These are phyloP conservation scores for Teratosphaeriaceae sp. DNA, from an alignment of 2,329 filamentous ascomycete genomes.

Conservation along the genomic window DNA sequence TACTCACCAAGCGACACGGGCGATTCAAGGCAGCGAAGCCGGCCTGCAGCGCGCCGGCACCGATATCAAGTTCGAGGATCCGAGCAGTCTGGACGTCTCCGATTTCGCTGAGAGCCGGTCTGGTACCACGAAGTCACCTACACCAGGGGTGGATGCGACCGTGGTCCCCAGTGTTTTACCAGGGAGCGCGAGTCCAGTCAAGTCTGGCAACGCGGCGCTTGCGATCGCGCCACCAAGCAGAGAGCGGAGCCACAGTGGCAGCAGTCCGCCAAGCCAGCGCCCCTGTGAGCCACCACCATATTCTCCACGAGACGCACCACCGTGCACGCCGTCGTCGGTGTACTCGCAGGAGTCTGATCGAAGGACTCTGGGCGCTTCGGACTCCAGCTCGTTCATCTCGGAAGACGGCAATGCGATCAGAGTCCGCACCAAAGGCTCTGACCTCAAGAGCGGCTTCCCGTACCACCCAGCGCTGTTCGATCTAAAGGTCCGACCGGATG, in stretches of 20 bases:
- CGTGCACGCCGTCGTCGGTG: background rate
- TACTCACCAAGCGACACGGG: background rate
- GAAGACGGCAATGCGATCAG: constrained; percentile 7
- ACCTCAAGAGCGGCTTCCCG: constrained; percentile 17
- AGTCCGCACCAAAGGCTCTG: constrained; percentile 16
- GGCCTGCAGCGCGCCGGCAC: constrained; percentile 2
- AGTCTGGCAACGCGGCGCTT: background rate
- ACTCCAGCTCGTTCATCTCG: constrained; percentile 3
- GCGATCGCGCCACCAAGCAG: background rate
- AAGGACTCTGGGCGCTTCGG: background rate
- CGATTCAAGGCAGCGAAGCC: background rate
- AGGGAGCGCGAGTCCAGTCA: background rate
- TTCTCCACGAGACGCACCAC: background rate
- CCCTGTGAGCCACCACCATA: constrained; percentile 3
- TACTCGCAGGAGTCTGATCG: constrained; percentile 1
- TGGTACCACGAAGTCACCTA: background rate
- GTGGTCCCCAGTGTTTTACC: background rate
- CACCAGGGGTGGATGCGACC: background rate
- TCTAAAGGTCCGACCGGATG: constrained; percentile 16
- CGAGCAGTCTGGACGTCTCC: background rate
- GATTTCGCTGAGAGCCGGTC: background rate
- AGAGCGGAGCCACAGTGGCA: background rate
- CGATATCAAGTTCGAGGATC: constrained; percentile 8
- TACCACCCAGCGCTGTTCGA: constrained; percentile 21
- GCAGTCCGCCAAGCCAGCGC: background rate